Evolutionary conservation across 768 basidiomycete genomes (phyloP), one percentile per base, ranked within the genome.

Genomic region (Dentipellis sp.): DNA sequence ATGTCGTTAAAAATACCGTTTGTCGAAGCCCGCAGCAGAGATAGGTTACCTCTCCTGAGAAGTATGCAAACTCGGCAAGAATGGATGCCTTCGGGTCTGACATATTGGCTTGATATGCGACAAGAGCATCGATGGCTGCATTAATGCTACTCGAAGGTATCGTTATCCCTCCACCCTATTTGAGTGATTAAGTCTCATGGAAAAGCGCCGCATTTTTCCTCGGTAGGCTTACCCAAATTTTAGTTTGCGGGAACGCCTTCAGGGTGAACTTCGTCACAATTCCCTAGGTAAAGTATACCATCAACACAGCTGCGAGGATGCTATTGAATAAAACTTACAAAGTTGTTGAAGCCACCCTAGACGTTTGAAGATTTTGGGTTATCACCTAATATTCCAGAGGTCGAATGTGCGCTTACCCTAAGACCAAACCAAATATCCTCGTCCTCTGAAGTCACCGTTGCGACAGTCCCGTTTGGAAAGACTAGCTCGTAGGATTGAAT

Each of bases 341-440:
- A 82, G 54, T 83, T 84, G 56, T 83, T 82, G 54, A 72, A 58
- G 9, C 79, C 81, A 22, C 82, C 83, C 78, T 82, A 22, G 10
- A 11, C 7, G 17, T 2, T 12, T 3, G 12, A 23, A 12, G 2
- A 7, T 38, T 16, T n/a, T n/a, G 42, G n/a, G 6, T 17, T 45
- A 17, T 17, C 9, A 45, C 2, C n/a, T 17, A 19, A 11, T n/a
- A 10, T 17, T 2, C 1, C 12, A 14, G 10, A 45, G 14, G 19
- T 17, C 1, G 19, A 10, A 19, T 21, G 23, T 2, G 12, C 11
- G 22, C 64, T 21, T 57, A 72, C 74, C 59, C 67, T 73, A 11
- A 76, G 59, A 14, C 62, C 72, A 49, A 70, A 75, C 59, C 71
- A 76, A 1, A 77, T 49, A 53, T 75, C 72, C 66, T 62, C 0